These are phyloP conservation scores for Diospyros kaki DNA, from an alignment of 148 eudicot genomes.

Conservation along the genomic window DNA sequence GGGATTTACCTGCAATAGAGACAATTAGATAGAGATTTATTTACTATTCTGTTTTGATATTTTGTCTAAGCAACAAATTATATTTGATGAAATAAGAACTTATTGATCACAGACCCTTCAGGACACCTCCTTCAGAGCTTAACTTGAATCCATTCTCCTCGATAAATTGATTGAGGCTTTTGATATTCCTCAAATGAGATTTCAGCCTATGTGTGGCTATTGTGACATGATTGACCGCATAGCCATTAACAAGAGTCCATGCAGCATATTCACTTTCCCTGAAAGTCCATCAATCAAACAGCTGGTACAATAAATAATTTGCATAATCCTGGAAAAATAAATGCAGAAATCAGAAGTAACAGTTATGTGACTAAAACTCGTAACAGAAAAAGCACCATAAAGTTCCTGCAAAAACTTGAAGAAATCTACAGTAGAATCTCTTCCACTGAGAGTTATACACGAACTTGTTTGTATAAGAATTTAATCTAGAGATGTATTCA, in stretches of 20 bases:
- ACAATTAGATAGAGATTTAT: background rate
- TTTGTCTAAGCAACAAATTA: background rate
- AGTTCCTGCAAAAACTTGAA: background rate
- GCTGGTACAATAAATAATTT: background rate
- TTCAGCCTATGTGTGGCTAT: constrained; percentile 75
- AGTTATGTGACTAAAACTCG: background rate
- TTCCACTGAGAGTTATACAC: background rate
- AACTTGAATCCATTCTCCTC: constrained; percentile 82
- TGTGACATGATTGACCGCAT: constrained; percentile 87
- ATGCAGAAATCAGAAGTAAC: background rate
- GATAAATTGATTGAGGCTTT: constrained; percentile 67
- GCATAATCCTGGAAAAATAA: background rate
- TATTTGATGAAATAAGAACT: constrained; percentile 6
- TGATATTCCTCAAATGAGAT: constrained; percentile 53
- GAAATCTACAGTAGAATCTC: background rate
- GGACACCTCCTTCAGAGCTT: constrained; percentile 85
- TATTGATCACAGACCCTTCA: constrained; percentile 54
- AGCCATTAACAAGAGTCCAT: constrained; percentile 97
- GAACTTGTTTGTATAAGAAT: background rate
- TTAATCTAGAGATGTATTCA: background rate
- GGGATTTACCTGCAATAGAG: background rate
- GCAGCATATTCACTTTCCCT: constrained; percentile 99
- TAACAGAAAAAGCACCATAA: background rate
- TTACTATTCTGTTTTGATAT: background rate
- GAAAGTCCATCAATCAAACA: constrained; percentile 17